Percentiles rank a stretch among this genome's conserved stretches.
Conservation (phyloP, 495 filamentous ascomycete species). For the Coniosporium apollinis region DNA sequence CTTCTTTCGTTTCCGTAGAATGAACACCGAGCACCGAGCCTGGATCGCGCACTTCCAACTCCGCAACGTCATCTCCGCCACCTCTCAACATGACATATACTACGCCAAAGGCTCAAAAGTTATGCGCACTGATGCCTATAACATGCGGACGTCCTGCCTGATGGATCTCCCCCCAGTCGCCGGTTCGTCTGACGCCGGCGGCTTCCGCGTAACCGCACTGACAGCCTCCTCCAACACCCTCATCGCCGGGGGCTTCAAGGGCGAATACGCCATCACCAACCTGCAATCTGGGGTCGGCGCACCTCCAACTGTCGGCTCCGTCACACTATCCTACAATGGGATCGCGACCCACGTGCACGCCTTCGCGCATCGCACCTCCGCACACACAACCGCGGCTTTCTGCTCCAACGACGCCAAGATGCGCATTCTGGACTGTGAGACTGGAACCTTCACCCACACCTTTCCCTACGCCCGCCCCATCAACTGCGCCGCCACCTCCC, state of each 20-base stretch:
- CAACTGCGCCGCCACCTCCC: constrained; percentile 72
- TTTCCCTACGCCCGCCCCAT: constrained; percentile 49
- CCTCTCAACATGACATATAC: constrained; percentile 57
- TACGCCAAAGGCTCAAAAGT: constrained; percentile 51
- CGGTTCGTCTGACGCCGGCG: not conserved
- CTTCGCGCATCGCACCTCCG: constrained; percentile 32
- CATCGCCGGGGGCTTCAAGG: constrained; percentile 64
- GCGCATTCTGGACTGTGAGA: constrained; percentile 55
- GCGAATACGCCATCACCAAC: constrained; percentile 56
- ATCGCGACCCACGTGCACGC: constrained; percentile 83
- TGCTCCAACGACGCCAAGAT: constrained; percentile 69
- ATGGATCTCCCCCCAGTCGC: constrained; percentile 45
- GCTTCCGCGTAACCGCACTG: constrained; percentile 51
- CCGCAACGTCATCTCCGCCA: constrained; percentile 61
- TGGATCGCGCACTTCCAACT: constrained; percentile 75
- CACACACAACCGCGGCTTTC: constrained; percentile 51
- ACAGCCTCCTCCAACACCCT: constrained; percentile 48
- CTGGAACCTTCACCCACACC: constrained; percentile 46
- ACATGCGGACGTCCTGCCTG: constrained; percentile 15
- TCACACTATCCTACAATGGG: constrained; percentile 49
- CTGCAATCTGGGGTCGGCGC: constrained; percentile 31
- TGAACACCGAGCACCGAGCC: constrained; percentile 47
- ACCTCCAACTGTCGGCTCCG: constrained; percentile 39
- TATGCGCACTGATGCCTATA: constrained; percentile 33
- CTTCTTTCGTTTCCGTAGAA: constrained; percentile 40